Conservation (phyloP, 1,284 basidiomycete genomes). For the Cystobasidium pallidum region DNA sequence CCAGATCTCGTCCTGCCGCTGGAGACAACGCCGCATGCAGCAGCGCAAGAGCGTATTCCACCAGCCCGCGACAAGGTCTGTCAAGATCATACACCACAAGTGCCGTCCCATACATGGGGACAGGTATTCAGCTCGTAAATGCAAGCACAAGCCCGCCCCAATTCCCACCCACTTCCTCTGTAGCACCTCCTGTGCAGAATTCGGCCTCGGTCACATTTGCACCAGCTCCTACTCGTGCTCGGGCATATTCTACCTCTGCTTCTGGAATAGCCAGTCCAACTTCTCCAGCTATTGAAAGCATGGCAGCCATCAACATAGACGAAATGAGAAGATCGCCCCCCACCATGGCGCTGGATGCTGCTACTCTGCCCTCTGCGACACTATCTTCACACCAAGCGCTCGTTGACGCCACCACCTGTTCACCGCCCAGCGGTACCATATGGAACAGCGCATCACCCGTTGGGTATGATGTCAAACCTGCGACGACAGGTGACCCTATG, state of each 20-base stretch:
- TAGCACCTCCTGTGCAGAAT: slow-evolving; percentile 27
- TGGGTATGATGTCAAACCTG: background rate
- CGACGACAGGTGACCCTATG: background rate
- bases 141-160: slow-evolving; percentile 10
- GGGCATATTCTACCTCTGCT: slow-evolving; percentile 14
- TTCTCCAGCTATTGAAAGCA: slow-evolving; percentile 13
- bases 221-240: slow-evolving; percentile 1
- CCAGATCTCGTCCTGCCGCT: background rate
- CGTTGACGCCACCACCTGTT: slow-evolving; percentile 1
- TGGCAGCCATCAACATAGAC: slow-evolving; percentile 14
- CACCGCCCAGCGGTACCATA: slow-evolving; percentile 1
- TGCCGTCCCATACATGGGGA: slow-evolving; percentile 3
- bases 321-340: slow-evolving; percentile 1
- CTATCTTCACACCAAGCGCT: slow-evolving; percentile 13
- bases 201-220: slow-evolving; percentile 31
- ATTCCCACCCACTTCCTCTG: slow-evolving; percentile 4
- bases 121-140: background rate
- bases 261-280: slow-evolving; percentile 1
- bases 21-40: background rate
- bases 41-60: background rate
- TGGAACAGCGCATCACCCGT: background rate
- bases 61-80: slow-evolving; percentile 13
- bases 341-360: background rate
- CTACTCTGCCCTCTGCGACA: slow-evolving; percentile 2
- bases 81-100: slow-evolving; percentile 16